phyloP scores from a whole-genome alignment of 352 stramenopile genomes.

The Pythium plurisporium region DNA sequence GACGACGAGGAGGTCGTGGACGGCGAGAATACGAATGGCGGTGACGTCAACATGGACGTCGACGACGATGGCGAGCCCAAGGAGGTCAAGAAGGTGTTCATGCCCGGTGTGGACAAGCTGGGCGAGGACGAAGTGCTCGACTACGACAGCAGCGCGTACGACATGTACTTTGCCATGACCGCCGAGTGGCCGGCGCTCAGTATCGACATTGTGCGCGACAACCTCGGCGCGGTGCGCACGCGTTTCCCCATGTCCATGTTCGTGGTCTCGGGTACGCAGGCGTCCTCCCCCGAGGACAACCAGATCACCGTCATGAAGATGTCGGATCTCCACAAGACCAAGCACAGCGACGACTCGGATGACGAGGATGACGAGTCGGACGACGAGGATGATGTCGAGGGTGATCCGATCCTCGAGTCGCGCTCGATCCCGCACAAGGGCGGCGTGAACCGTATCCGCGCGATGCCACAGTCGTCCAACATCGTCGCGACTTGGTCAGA shows the following conservation, averaged over 20 bases:
- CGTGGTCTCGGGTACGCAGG: slow-evolving; percentile 96
- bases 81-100: slow-evolving; percentile 89
- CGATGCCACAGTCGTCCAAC: slow-evolving; percentile 94
- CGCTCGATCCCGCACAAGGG: slow-evolving; percentile 93
- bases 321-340: slow-evolving; percentile 94
- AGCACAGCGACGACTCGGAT: slow-evolving; percentile 75
- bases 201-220: slow-evolving; percentile 97
- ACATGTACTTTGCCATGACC: slow-evolving; percentile 98
- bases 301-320: slow-evolving; percentile 98
- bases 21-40: slow-evolving; percentile 40
- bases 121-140: slow-evolving; percentile 94
- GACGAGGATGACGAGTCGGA: slow-evolving; percentile 66
- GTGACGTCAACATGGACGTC: slow-evolving; percentile 65
- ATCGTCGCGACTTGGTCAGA: slow-evolving; percentile 98
- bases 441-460: slow-evolving; percentile 94
- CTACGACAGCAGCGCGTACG: slow-evolving; percentile 98
- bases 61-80: slow-evolving; percentile 45
- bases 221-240: slow-evolving; percentile 90
- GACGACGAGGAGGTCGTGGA: slow-evolving; percentile 42
- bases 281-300: slow-evolving; percentile 90
- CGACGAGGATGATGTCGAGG: slow-evolving; percentile 94
- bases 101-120: slow-evolving; percentile 89
- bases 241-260: slow-evolving; percentile 96
- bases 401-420: slow-evolving; percentile 94
- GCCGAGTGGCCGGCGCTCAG: slow-evolving; percentile 97